Percentiles rank a stretch among this genome's conserved stretches.
Evolutionary conservation across 306 rosid species (phyloP).

Genomic region (Quercus berberidifolia): DNA sequence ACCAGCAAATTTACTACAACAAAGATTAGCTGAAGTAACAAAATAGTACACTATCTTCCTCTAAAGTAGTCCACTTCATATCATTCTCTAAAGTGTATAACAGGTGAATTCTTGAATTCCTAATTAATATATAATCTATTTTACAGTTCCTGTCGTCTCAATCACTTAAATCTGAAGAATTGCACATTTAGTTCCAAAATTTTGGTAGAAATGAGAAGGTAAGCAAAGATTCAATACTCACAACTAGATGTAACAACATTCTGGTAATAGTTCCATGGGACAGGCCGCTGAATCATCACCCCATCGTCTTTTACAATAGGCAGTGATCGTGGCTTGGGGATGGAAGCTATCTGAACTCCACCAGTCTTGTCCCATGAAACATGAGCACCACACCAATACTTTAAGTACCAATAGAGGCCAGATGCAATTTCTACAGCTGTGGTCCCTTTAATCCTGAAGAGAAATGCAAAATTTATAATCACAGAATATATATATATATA

Average conservation of each 20-base stretch:
- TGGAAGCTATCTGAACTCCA: slow-evolving; percentile 69
- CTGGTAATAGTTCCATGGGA: slow-evolving; percentile 94
- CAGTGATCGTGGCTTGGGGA: slow-evolving; percentile 80
- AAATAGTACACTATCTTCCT: neutral
- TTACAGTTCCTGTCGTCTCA: neutral
- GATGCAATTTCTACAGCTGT: slow-evolving; percentile 85
- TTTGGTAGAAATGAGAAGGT: neutral
- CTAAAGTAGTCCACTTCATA: neutral
- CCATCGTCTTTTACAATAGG: slow-evolving; percentile 60
- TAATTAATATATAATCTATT: neutral
- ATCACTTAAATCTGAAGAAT: neutral
- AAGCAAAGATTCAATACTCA: slow-evolving; percentile 39
- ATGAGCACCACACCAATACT: slow-evolving; percentile 90
- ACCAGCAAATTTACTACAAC: neutral
- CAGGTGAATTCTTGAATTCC: neutral
- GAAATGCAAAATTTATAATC: too few relatives aligned
- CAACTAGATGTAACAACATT: slow-evolving; percentile 97
- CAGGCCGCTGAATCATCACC: slow-evolving; percentile 64
- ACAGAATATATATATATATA: too few relatives aligned
- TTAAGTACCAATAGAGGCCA: slow-evolving; percentile 93
- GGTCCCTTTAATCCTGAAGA: slow-evolving; percentile 70
- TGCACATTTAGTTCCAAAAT: neutral
- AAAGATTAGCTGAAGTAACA: neutral
- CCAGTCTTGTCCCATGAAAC: slow-evolving; percentile 96
- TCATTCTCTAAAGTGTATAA: neutral